Evolutionary conservation across 495 filamentous ascomycete species (phyloP).

Genomic region (Corynascus novoguineensis): DNA sequence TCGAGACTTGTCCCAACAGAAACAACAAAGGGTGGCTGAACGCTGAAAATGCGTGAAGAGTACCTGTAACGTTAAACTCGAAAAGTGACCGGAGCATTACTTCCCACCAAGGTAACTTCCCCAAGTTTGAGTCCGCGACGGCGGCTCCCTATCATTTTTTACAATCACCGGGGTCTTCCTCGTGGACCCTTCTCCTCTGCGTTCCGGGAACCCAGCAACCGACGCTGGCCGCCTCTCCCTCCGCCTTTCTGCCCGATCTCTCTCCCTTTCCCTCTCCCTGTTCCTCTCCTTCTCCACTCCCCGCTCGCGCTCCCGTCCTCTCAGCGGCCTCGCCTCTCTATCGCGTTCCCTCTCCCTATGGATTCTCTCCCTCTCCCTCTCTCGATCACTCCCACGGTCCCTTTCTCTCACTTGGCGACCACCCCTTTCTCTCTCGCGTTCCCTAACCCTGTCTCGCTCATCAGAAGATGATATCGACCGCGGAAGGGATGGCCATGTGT

Average conservation of each 20-base stretch:
- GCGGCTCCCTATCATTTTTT: not conserved
- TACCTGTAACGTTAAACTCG: no score
- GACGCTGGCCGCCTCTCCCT: conserved; percentile 9
- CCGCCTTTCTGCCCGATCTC: conserved; percentile 16
- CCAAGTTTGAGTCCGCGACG: not conserved
- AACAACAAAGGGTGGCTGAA: no score
- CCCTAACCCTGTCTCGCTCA: not conserved
- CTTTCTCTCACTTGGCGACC: no score
- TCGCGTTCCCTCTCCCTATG: conserved; percentile 12
- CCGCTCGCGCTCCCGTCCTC: conserved; percentile 7
- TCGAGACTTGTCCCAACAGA: no score
- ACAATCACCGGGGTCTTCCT: conserved; percentile 1
- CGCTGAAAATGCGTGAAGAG: no score
- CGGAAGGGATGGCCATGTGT: not conserved
- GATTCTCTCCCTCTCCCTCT: conserved; percentile 12
- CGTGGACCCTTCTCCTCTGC: not conserved
- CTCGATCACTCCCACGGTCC: not conserved
- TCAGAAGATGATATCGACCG: not conserved
- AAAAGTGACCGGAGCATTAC: no score
- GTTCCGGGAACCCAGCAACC: conserved; percentile 2
- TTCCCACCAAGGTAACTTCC: not conserved
- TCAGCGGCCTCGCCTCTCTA: conserved; percentile 17
- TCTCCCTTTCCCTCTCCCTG: conserved; percentile 13
- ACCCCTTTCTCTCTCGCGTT: not conserved
- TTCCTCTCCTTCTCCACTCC: conserved; percentile 14